These are phyloP conservation scores for Aureobasidium uvarum DNA, from an alignment of 2,329 filamentous ascomycete genomes.

Conservation along the genomic window DNA sequence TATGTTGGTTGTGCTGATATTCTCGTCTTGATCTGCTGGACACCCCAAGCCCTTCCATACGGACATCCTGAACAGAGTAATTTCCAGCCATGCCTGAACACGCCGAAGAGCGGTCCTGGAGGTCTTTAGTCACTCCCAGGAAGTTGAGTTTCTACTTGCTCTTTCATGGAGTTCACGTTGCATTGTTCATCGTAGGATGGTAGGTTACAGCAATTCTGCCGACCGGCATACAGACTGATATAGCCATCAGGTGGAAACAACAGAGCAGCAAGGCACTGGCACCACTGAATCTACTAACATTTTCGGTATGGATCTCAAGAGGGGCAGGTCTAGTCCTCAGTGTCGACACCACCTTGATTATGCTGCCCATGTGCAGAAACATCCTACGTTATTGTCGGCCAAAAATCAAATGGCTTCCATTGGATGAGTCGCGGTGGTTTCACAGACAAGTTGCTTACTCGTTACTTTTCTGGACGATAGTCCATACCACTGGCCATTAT, in stretches of 20 bases:
- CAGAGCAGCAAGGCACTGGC: slow-evolving; percentile 64
- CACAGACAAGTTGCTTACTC: slow-evolving; percentile 92
- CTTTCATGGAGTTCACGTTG: slow-evolving; percentile 42
- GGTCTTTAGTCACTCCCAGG: slow-evolving; percentile 37
- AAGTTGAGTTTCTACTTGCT: slow-evolving; percentile 41
- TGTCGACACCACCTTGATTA: slow-evolving; percentile 80
- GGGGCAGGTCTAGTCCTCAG: slow-evolving; percentile 84
- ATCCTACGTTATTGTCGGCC: slow-evolving; percentile 80
- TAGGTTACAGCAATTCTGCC: slow-evolving; percentile 27
- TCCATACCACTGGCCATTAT: slow-evolving; percentile 81
- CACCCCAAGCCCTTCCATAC: not conserved
- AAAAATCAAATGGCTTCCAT: slow-evolving; percentile 79
- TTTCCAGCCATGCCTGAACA: not conserved
- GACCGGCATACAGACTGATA: slow-evolving; percentile 29
- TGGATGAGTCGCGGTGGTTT: slow-evolving; percentile 98
- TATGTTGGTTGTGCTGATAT: not conserved
- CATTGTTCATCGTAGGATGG: slow-evolving; percentile 42
- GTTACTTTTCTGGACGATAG: slow-evolving; percentile 74
- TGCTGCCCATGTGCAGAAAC: slow-evolving; percentile 93
- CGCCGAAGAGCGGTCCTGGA: slow-evolving; percentile 17
- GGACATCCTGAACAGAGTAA: not conserved
- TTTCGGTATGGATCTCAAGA: slow-evolving; percentile 94
- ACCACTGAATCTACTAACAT: slow-evolving; percentile 75
- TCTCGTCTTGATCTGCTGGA: not conserved
- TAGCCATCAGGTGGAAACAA: slow-evolving; percentile 71